Conservation (phyloP, 1,284 basidiomycete genomes). For the Naganishia sp. region DNA sequence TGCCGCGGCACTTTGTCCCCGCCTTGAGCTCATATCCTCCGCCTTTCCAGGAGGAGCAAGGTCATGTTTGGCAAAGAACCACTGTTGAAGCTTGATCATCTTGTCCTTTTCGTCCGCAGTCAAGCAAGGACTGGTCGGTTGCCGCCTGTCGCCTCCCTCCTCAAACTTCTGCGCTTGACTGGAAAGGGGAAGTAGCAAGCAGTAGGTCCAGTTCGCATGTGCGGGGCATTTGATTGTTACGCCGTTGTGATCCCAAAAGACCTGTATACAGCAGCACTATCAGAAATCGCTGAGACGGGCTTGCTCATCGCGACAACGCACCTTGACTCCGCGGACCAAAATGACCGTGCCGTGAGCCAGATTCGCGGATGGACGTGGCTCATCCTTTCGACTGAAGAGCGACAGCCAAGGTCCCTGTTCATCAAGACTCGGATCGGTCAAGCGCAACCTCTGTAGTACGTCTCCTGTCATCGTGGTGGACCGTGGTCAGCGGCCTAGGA, state of each 20-base stretch:
- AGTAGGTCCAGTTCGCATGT: constrained; percentile 13
- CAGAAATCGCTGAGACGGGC: neutral
- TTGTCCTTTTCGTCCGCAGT: neutral
- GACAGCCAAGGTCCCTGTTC: constrained; percentile 16
- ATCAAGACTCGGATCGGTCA: constrained; percentile 4
- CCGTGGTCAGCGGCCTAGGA: neutral
- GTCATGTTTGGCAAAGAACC: constrained; percentile 1
- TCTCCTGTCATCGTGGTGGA: neutral
- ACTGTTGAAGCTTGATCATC: constrained; percentile 14
- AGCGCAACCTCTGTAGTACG: neutral
- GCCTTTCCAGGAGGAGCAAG: no score
- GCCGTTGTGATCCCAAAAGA: neutral
- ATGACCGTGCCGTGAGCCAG: constrained; percentile 9
- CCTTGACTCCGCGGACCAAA: constrained; percentile 12
- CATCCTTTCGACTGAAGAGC: constrained; percentile 7
- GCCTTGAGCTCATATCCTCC: no score
- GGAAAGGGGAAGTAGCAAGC: neutral
- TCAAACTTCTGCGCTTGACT: neutral
- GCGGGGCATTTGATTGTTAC: constrained; percentile 18
- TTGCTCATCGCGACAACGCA: neutral
- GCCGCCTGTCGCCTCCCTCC: constrained; percentile 8
- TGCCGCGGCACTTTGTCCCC: no score
- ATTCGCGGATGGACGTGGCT: constrained; percentile 3
- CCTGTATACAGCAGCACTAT: neutral
- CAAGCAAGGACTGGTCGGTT: neutral